Conservation (phyloP, 306 rosid species). For the Boehmeria nivea region DNA sequence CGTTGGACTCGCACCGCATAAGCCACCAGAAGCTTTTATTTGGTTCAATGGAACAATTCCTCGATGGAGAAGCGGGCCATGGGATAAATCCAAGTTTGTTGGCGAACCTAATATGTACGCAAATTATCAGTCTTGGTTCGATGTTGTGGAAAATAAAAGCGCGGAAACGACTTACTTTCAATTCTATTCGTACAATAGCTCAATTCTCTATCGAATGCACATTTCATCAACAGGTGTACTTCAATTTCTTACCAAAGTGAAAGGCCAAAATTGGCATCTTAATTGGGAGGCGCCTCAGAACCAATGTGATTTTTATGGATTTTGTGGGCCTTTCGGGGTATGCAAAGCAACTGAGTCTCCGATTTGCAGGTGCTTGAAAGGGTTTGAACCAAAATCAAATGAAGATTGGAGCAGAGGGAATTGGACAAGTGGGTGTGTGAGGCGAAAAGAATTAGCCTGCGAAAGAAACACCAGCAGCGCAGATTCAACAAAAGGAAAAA, state of each 20-base stretch:
- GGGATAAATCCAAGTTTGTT: conserved; percentile 39
- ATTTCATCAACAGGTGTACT: conserved; percentile 27
- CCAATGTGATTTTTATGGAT: conserved; percentile 5
- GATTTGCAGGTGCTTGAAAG: conserved; percentile 18
- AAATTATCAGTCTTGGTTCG: conserved; percentile 23
- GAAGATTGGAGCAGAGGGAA: conserved; percentile 12
- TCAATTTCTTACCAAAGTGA: neutral
- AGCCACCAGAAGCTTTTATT: conserved; percentile 30
- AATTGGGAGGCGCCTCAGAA: conserved; percentile 1
- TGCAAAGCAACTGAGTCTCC: conserved; percentile 2
- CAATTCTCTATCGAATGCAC: neutral
- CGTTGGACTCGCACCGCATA: conserved; percentile 14
- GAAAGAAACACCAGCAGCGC: neutral
- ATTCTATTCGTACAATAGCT: neutral
- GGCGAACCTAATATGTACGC: conserved; percentile 32
- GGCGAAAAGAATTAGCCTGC: conserved; percentile 13
- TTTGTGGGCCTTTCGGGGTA: conserved; percentile 12
- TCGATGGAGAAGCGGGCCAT: conserved; percentile 49
- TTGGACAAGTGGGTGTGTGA: conserved; percentile 22
- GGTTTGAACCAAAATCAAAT: conserved; percentile 3
- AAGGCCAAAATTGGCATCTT: neutral
- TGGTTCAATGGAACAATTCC: conserved; percentile 34
- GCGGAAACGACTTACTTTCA: conserved; percentile 20
- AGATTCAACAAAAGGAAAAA: conserved; percentile 2
- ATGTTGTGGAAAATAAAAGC: conserved; percentile 13